Base-by-base conservation (phyloP, 306 rosid species). In the Ammopiptanthus mongolicus region DNA sequence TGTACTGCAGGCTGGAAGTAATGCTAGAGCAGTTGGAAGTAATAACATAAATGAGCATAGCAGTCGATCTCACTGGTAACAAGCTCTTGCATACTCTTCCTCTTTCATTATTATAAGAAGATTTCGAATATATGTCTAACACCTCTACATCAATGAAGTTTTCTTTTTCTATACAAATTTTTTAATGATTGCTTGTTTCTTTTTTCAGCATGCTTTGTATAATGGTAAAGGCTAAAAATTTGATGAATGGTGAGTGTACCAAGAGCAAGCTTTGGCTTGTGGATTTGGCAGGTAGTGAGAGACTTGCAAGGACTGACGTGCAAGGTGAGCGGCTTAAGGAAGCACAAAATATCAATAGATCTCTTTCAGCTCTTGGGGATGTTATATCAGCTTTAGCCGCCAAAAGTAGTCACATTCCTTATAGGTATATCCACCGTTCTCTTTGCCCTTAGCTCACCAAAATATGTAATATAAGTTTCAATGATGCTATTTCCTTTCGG, bases 211-310 rank as follows among this genome's bases (percentile, higher is more conserved):
- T 90, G 93, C 93, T 92, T 50, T 90, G 87, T 74, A 83, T 92
- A 72, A 85, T 68, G 86, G 93, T 92, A 53, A 92, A 65, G 74
- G 75, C 96, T 34, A 92, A 92, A 88, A 90, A 92, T 80, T 82
- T 90, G 86, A 61, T 90, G 80, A 92, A 39, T 73, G 91, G 92
- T 0, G 97, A 88, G 70, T 84, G 92, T 69, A 92, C 93, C 69
- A 88, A 84, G 81, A 92, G 97, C 92, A 92, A 87, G 87, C 97
- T 92, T 56, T 92, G 97, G 93, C 91, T 92, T 57, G 97, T 90
- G 71, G 93, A 92, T 85, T 88, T 92, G 88, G 96, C 96, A 48
- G 97, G 97, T 61, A 92, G 97, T 59, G 97, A 92, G 86, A 92
- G 97, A 81, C 91, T 92, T 67, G 92, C 92, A 19, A 92, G 90